Base-by-base conservation (phyloP, 1,139 yeast species). In the Williopsis jadinii region DNA sequence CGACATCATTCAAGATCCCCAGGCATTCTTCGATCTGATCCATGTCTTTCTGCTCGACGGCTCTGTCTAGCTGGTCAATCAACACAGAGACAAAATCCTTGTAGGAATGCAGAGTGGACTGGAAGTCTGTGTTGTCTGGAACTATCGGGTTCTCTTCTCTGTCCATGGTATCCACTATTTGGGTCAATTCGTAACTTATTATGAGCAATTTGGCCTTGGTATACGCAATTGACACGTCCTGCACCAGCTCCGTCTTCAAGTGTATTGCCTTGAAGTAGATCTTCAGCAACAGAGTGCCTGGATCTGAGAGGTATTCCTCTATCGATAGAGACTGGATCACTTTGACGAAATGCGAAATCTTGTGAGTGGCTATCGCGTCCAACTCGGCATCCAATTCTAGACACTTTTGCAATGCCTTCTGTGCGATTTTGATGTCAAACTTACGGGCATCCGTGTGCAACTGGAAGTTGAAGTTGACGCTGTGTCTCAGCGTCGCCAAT, bases 11-110 rank as follows among this genome's bases (percentile, higher is more conserved):
- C 35, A 63, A 55, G 5, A 60, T 61, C 3, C 50, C 52, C 14
- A 62, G 45, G 41, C 66, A 63, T 40, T 62, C 65, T 36, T 59
- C 60, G 36, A 62, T 62, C 31, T 57, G 54, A 11, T 57, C 49
- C 19, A 59, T 53, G 41, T 62, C 61, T 27, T 52, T 50, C 11
- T 52, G 48, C 2, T 40, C 40, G 15, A 59, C 60, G 2, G 66
- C 60, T 31, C 55, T 52, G 26, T 58, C 60, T 26, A 63, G 40
- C 37, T 62, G 66, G 30, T 55, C 55, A 9, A 62, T 53, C 30
- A 63, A 41, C 3, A 59, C 58, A n/a, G 55, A 52, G 30, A 63
- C 60, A 41, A 62, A 62, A 29, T 55, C 52, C 37, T 50, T 55
- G 35, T 55, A 55, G 4, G 56, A 51, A 26, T 44, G 42, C 28